These are phyloP conservation scores for Phytopythium vexans DNA, from an alignment of 352 stramenopile species.

Conservation along the genomic window DNA sequence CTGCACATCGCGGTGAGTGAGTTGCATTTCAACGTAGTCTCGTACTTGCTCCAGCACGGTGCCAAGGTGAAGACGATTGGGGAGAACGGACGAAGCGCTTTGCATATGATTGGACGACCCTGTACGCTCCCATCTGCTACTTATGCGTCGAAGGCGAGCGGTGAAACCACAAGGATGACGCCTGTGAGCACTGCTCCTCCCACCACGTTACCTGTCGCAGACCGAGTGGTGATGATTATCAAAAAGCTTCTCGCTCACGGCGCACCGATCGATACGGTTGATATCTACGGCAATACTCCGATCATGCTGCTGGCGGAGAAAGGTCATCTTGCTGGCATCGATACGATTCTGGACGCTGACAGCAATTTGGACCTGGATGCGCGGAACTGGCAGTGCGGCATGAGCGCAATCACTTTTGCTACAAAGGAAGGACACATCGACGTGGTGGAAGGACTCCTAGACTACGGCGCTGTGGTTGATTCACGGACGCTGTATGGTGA, in stretches of 20 bases:
- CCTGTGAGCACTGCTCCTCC: conserved; percentile 4
- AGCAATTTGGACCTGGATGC: conserved; percentile 69
- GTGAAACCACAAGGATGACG: conserved; percentile 3
- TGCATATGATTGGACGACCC: conserved; percentile 78
- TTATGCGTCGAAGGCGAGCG: conserved; percentile 21
- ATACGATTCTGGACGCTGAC: conserved; percentile 69
- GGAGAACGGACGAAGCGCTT: conserved; percentile 59
- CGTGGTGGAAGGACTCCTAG: conserved; percentile 77
- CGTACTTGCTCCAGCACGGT: conserved; percentile 83
- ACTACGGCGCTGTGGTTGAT: conserved; percentile 74
- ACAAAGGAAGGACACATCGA: conserved; percentile 59
- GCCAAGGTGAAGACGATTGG: conserved; percentile 75
- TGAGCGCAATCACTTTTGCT: conserved; percentile 71
- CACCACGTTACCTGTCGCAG: conserved; percentile 10
- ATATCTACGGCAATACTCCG: conserved; percentile 83
- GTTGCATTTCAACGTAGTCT: conserved; percentile 84
- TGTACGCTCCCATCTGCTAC: conserved; percentile 53
- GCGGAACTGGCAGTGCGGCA: conserved; percentile 79
- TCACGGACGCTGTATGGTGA: conserved; percentile 64
- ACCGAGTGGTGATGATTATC: conserved; percentile 76
- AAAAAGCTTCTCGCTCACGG: conserved; percentile 81
- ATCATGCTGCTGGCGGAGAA: conserved; percentile 77
- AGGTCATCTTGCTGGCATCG: conserved; percentile 66
- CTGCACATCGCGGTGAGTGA: conserved; percentile 78
- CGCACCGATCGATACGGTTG: conserved; percentile 52